Base-by-base conservation (phyloP, 2,329 filamentous ascomycete genomes). In the Seiridium unicorne region DNA sequence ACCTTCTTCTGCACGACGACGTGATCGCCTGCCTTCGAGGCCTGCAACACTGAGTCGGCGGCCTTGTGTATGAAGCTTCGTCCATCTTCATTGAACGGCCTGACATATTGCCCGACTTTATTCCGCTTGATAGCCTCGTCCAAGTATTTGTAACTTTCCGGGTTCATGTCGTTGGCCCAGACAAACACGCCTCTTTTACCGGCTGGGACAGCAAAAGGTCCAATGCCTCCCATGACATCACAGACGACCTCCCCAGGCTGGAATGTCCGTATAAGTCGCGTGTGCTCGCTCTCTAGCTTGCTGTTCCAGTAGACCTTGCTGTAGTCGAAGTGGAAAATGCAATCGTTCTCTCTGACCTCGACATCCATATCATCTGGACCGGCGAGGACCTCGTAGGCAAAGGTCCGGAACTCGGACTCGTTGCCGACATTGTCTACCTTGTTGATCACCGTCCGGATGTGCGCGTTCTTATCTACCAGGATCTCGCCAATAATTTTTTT, bases 231-330 rank as follows among this genome's bases (percentile, higher is more conserved):
- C 94, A 98, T 99, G 65, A 97, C 90, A 75, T 99, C 95, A 77
- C 90, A 95, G 1, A 98, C 91, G 3, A 93, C 93, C 70, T 98
- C 91, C 44, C 95, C 93, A 5, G 90, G 87, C 59, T 86, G 79
- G 79, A 98, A 97, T 58, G 89, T 77, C 57, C 83, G 79, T 61
- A 94, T 86, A 13, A 98, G 80, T 3, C 95, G 84, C 64, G 89
- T 87, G 76, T 99, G 95, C 76, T 99, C 95, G 0, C 88, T 91
- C 69, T 96, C 89, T 11, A 99, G 85, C 66, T 94, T 88, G 69
- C 88, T 93, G 77, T 99, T 99, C 94, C 94, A 99, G 81, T 99
- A 99, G 3, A 99, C 95, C 68, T 96, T 96, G 63, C 90, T 86
- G 74, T 96, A 99, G 79, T 99, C 91, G 74, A 99, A 98, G 59